phyloP scores from a whole-genome alignment of 1,139 yeast genomes.

The Yamadazyma buinensis region DNA sequence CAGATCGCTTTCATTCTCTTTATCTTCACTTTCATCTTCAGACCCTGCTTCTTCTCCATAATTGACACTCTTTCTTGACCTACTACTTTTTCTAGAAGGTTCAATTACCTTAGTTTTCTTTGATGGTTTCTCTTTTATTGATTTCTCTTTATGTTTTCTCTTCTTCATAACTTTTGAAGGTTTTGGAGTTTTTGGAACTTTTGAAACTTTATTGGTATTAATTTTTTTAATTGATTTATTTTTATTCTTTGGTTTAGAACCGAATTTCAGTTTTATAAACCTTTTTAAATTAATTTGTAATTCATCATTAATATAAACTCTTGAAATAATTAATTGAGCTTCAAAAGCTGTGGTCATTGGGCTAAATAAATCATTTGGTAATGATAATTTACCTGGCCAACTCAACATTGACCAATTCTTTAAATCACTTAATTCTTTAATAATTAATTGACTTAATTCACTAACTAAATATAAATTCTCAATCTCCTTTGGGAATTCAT shows the following conservation, averaged over 20 bases:
- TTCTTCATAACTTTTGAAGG: neutral
- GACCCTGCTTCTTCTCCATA: slow-evolving; percentile 27
- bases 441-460: slow-evolving; percentile 66
- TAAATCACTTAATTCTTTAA: slow-evolving; percentile 55
- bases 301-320: slow-evolving; percentile 47
- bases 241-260: slow-evolving; percentile 2
- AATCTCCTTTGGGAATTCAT: slow-evolving; percentile 22
- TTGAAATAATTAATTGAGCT: slow-evolving; percentile 43
- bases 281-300: slow-evolving; percentile 27
- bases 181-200: neutral
- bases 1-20: neutral
- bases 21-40: slow-evolving; percentile 1
- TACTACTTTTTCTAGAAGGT: slow-evolving; percentile 42
- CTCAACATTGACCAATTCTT: slow-evolving; percentile 70
- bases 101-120: slow-evolving; percentile 31
- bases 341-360: slow-evolving; percentile 48
- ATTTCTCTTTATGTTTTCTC: slow-evolving; percentile 6
- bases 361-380: slow-evolving; percentile 63
- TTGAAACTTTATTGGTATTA: slow-evolving; percentile 4
- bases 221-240: slow-evolving; percentile 1
- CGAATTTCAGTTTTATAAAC: slow-evolving; percentile 23
- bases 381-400: slow-evolving; percentile 74
- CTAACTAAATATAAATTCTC: slow-evolving; percentile 60
- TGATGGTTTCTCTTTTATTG: neutral
- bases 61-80: slow-evolving; percentile 35